These are phyloP conservation scores for Calvatia gigantea DNA, from an alignment of 768 basidiomycete genomes.

Conservation along the genomic window DNA sequence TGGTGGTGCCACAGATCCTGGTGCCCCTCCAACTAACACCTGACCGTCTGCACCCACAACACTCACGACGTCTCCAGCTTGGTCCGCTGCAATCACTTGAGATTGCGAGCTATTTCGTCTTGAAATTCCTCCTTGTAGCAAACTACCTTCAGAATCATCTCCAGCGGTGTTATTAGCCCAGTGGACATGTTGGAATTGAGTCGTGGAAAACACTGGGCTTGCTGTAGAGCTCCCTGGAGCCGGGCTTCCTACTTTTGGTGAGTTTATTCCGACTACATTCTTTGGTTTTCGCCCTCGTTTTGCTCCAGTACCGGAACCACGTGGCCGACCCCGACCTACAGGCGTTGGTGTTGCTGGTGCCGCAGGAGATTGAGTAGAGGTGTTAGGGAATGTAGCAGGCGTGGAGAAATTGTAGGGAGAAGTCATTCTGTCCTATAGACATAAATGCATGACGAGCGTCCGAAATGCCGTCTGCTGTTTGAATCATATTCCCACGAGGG, in stretches of 20 bases:
- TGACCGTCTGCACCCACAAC: not conserved
- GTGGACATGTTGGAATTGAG: conserved; percentile 9
- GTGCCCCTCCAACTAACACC: not conserved
- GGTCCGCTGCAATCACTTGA: conserved; percentile 3
- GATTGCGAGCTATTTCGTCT: conserved; percentile 6
- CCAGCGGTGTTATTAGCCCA: not conserved
- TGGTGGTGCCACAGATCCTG: conserved; percentile 15
- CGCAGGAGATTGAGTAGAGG: not conserved
- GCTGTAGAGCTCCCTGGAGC: conserved; percentile 13
- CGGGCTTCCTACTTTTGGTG: conserved; percentile 25
- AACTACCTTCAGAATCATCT: conserved; percentile 6
- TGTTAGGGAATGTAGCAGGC: conserved; percentile 1
- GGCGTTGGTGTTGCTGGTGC: conserved; percentile 23
- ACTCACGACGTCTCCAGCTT: not conserved
- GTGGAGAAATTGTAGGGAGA: conserved; percentile 9
- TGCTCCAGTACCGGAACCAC: conserved; percentile 32
- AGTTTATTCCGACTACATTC: conserved; percentile 27
- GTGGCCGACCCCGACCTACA: conserved; percentile 28
- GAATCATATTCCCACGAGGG: not conserved
- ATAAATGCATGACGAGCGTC: not conserved
- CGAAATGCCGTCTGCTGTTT: not conserved
- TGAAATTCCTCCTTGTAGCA: conserved; percentile 8
- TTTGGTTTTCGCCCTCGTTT: conserved; percentile 49
- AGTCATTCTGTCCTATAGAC: not conserved
- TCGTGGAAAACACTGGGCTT: conserved; percentile 13